phyloP scores from a whole-genome alignment of 805 yeast genomes.

The Candida michaelii region DNA sequence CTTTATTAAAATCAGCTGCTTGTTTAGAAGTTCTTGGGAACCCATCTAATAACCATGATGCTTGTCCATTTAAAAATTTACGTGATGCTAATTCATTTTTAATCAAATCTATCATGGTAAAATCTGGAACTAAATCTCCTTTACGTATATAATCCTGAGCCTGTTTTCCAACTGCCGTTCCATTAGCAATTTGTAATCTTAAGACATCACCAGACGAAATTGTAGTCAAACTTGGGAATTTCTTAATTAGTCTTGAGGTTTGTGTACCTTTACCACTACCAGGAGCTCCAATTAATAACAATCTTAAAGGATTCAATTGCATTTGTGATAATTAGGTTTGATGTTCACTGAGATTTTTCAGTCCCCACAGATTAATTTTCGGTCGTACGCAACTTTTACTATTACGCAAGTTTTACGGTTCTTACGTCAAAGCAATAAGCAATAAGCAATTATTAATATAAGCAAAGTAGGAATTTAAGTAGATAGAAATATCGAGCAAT shows the following conservation, averaged over 20 bases:
- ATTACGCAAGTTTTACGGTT: no score
- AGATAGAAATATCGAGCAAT: no score
- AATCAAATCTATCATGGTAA: constrained; percentile 60
- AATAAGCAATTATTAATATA: no score
- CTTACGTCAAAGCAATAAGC: no score
- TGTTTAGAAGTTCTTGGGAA: constrained; percentile 83
- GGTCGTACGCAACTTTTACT: not conserved
- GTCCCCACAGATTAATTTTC: constrained; percentile 1
- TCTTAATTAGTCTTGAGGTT: constrained; percentile 60
- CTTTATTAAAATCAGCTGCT: constrained; percentile 57
- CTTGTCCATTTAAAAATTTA: constrained; percentile 42
- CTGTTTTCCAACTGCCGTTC: constrained; percentile 53
- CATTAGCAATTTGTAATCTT: constrained; percentile 59
- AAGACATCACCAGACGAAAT: constrained; percentile 85
- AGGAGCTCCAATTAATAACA: constrained; percentile 86
- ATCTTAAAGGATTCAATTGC: constrained; percentile 48
- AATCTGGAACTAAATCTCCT: constrained; percentile 78
- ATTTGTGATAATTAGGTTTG: not conserved
- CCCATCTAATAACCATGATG: constrained; percentile 84
- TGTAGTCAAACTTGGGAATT: constrained; percentile 52
- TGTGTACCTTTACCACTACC: constrained; percentile 96
- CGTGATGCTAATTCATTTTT: constrained; percentile 44
- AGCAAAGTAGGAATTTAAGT: no score
- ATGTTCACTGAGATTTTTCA: not conserved
- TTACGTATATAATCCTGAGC: constrained; percentile 56